Conservation (phyloP, 495 filamentous ascomycete species). For the Penicillium ucsense region DNA sequence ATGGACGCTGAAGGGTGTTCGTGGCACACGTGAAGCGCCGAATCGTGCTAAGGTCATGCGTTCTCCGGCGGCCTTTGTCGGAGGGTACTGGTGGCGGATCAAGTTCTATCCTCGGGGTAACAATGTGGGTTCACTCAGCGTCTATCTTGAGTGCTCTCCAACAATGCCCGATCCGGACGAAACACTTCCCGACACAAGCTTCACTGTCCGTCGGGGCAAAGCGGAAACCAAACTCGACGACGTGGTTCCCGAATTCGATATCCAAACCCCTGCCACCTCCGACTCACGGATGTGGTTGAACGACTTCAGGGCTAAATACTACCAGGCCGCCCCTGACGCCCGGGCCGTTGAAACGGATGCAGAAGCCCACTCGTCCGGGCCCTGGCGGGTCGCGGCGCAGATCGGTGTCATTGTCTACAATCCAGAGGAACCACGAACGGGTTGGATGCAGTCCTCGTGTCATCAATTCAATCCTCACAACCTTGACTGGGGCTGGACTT, state of each 20-base stretch:
- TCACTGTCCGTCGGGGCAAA: constrained; percentile 26
- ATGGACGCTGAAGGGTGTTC: constrained; percentile 50
- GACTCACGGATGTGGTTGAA: constrained; percentile 25
- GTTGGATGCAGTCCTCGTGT: constrained; percentile 44
- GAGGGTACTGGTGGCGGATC: constrained; percentile 59
- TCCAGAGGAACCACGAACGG: constrained; percentile 52
- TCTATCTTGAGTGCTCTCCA: constrained; percentile 54
- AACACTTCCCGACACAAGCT: constrained; percentile 28
- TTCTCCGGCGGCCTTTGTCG: constrained; percentile 47
- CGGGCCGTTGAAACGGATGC: background rate
- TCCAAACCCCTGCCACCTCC: constrained; percentile 19
- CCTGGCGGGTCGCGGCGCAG: constrained; percentile 50
- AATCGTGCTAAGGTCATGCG: constrained; percentile 51
- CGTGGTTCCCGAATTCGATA: constrained; percentile 18
- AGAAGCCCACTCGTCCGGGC: constrained; percentile 2
- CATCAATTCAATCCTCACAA: constrained; percentile 52
- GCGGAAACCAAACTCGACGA: constrained; percentile 22
- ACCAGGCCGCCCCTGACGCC: constrained; percentile 7
- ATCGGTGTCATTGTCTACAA: constrained; percentile 57
- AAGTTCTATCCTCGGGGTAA: constrained; percentile 62
- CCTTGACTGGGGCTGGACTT: constrained; percentile 59
- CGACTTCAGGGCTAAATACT: constrained; percentile 21
- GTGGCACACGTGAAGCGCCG: constrained; percentile 51
- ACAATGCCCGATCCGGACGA: constrained; percentile 32
- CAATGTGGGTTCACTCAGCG: constrained; percentile 49